Base-by-base conservation (phyloP, 176 grass and related monocot genomes). In the Musa itinerans region DNA sequence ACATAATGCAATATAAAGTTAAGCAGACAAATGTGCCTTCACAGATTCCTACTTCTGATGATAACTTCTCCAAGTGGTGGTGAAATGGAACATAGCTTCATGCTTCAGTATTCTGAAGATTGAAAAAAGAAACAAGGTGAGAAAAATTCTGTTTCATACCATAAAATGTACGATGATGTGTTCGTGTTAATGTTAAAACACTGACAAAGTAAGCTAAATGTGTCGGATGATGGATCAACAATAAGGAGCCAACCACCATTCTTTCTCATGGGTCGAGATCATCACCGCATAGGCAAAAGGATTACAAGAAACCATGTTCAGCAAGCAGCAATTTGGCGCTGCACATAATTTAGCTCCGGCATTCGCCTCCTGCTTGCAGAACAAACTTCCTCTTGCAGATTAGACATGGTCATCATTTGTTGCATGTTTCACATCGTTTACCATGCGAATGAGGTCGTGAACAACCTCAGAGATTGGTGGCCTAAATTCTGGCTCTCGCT, bases 381-480 rank as follows among this genome's bases (percentile, higher is more conserved):
- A 52, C 14, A 70, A 4, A 19, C n/a, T 21, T 43, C 34, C 34
- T 43, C 34, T 43, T 43, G 34, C 34, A 43, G 34, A 43, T 43
- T 43, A 43, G 34, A 43, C 34, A 21, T 19, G 2, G 19, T 61
- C 57, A 6, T 69, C 14, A 69, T 69, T 69, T 15, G 83, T 87
- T 49, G 88, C 80, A 80, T 76, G 78, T 63, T 73, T 49, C 52
- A 78, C 69, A 67, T 81, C 86, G 23, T 80, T 87, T 71, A 91
- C 59, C 90, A 97, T 89, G 51, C 80, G 85, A 74, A 76, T 72
- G 48, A 97, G 77, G 72, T 93, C 88, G 81, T 97, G 94, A 58
- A 91, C 94, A 83, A 93, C 87, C 81, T 93, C 94, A 59, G 94
- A 93, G 53, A 97, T 93, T 4, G 90, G 81, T 50, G 94, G 94